phyloP scores from a whole-genome alignment of 176 grass and related monocot genomes.

The barley (Hordeum vulgare) region DNA sequence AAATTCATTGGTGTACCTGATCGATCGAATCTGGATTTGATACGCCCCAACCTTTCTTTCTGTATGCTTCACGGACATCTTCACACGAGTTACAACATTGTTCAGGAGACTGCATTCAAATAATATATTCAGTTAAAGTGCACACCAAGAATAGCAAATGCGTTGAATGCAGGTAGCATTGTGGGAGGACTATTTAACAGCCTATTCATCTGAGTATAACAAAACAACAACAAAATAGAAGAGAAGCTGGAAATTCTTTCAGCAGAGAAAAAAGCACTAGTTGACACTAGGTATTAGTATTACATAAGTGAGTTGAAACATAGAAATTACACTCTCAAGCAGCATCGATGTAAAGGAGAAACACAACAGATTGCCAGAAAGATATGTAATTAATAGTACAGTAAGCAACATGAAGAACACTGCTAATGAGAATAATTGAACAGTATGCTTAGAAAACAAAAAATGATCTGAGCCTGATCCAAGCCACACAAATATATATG shows the following conservation, averaged over 20 bases:
- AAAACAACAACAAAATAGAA: background rate
- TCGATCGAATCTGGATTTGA: slow-evolving; percentile 83
- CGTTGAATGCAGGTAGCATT: background rate
- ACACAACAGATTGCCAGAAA: background rate
- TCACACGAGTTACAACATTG: slow-evolving; percentile 97
- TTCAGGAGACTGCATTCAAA: slow-evolving; percentile 63
- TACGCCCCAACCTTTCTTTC: slow-evolving; percentile 92
- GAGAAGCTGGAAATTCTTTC: background rate
- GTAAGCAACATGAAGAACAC: background rate
- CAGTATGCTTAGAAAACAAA: background rate
- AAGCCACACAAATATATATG: background rate
- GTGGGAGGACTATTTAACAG: background rate
- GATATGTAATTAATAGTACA: background rate
- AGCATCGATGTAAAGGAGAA: background rate
- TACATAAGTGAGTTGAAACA: background rate
- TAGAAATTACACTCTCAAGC: background rate
- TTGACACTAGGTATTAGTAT: background rate
- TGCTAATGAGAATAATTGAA: slow-evolving; percentile 1
- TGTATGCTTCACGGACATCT: slow-evolving; percentile 93
- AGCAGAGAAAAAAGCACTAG: background rate
- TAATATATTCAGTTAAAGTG: slow-evolving; percentile 13
- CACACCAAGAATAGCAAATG: slow-evolving; percentile 11
- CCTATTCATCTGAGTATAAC: background rate
- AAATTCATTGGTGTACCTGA: slow-evolving; percentile 50
- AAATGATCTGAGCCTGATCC: background rate